Evolutionary conservation across 768 basidiomycete genomes (phyloP), one percentile per base, ranked within the genome.

Genomic region (Xerocomellus chrysenteron): DNA sequence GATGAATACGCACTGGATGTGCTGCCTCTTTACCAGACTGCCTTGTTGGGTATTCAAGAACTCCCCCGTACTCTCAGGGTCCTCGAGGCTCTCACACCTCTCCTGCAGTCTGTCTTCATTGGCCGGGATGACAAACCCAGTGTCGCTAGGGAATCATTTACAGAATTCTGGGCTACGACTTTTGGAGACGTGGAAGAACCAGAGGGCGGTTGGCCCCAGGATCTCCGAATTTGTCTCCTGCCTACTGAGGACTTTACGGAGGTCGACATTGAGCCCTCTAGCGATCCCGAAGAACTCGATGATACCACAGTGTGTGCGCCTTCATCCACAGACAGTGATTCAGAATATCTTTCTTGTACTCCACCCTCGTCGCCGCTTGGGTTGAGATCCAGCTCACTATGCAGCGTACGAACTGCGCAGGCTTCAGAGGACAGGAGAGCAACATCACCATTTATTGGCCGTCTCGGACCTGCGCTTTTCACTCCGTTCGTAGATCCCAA

Each of bases 1-100:
- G 78, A 80, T 26, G 84, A 87, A 49, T 81, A 89, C 55, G 72
- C 72, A 17, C 76, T 82, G 58, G 86, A 88, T 66, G 77, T 88
- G 54, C 65, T 87, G 14, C 79, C 83, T 0, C 65, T 90, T 49
- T 92, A 90, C 61, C 78, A 88, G 65, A 82, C 79, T 13, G 70
- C 80, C 36, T 65, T 89, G 41, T 61, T 85, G 51, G 73, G 76
- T 51, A 74, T 88, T 33, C 80, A 79, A 56, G 72, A 73, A 4
- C 71, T 86, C 4, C 78, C 82, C 1, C 65, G 64, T 5, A 73
- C 70, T 1, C 40, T 73, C 13, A 62, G 69, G 8, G 73, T 74
- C n/a, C 71, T 90, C 30, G 73, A 77, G n/a, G 58, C 66, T 1
- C 69, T 88, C n/a, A 73, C 76, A 0, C 67, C 78, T 7, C 62